These are phyloP conservation scores for Metarhizium brunneum DNA, from an alignment of 2,329 filamentous ascomycete species.

Conservation along the genomic window DNA sequence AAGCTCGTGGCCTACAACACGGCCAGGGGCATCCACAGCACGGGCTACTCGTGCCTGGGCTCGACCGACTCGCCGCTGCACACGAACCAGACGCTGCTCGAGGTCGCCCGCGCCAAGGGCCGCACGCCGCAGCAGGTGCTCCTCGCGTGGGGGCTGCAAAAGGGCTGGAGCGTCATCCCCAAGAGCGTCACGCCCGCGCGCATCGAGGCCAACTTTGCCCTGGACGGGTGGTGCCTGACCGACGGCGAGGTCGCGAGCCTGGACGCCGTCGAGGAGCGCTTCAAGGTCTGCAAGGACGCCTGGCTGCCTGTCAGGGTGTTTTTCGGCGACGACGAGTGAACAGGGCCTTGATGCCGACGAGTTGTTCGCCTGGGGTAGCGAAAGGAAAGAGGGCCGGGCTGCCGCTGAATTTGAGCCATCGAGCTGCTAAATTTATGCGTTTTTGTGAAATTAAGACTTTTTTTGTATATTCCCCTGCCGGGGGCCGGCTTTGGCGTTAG, in stretches of 20 bases:
- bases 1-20: conserved; percentile 67
- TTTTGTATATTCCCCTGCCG: too few relatives aligned
- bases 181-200: conserved; percentile 69
- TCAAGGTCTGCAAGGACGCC: conserved; percentile 70
- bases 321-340: conserved; percentile 69
- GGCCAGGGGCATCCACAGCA: conserved; percentile 64
- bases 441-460: too few relatives aligned
- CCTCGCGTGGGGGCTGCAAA: conserved; percentile 70
- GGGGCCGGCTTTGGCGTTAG: too few relatives aligned
- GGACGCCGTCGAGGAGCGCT: conserved; percentile 59
- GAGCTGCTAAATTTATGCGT: too few relatives aligned
- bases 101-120: conserved; percentile 55
- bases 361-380: too few relatives aligned
- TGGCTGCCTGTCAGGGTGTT: conserved; percentile 75
- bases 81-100: conserved; percentile 53
- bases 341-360: too few relatives aligned
- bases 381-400: too few relatives aligned
- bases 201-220: conserved; percentile 66
- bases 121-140: conserved; percentile 68
- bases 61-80: conserved; percentile 61
- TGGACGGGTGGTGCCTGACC: conserved; percentile 65
- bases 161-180: conserved; percentile 76
- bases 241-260: conserved; percentile 64
- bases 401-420: too few relatives aligned
- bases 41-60: conserved; percentile 66